Base-by-base conservation (phyloP, 2,329 filamentous ascomycete species). In the Aspergillus vadensis region DNA sequence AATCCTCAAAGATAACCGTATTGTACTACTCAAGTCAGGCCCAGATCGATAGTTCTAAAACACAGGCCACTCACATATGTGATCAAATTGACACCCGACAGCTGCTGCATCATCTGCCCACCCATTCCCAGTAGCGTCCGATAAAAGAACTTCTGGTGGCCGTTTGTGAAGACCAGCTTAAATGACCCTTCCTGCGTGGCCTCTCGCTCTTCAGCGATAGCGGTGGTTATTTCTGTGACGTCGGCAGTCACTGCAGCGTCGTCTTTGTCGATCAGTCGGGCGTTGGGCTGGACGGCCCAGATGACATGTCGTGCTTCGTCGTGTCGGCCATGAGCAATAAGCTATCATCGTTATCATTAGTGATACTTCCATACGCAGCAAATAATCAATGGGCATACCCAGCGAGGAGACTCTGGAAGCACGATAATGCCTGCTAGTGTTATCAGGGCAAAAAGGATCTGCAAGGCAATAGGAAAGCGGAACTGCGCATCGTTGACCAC, bases 331-430 rank as follows among this genome's bases (percentile, higher is more conserved):
- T 73, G 71, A 27, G 70, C 72, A 54, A 72, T 67, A 21, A 81
- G 70, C 74, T 64, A 15, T 44, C 41, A 44, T 19, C 10, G 9
- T 23, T 23, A 44, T 44, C 19, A 23, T 23, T 5, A 36, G 12
- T 30, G 1, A 30, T 5, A 30, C 27, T 30, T 44, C 9, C n/a
- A 14, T 44, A 44, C 15, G n/a, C 4, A 44, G 1, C 12, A 36
- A 14, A 10, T 4, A 9, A 21, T 10, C 4, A 14, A 25, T 2
- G 25, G 12, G 50, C 55, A 43, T 55, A 65, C 63, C 63, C 76
- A 81, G 61, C 78, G 73, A 14, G 80, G 79, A 0, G 78, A 80
- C 66, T 82, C 79, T 1, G 80, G 80, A 58, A 81, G 73, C 59
- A 76, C 75, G 12, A 73, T 65, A 10, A 69, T 39, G 2, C 65